Evolutionary conservation across 352 stramenopile species (phyloP).

Genomic region (Globisporangium cylindrosporum): DNA sequence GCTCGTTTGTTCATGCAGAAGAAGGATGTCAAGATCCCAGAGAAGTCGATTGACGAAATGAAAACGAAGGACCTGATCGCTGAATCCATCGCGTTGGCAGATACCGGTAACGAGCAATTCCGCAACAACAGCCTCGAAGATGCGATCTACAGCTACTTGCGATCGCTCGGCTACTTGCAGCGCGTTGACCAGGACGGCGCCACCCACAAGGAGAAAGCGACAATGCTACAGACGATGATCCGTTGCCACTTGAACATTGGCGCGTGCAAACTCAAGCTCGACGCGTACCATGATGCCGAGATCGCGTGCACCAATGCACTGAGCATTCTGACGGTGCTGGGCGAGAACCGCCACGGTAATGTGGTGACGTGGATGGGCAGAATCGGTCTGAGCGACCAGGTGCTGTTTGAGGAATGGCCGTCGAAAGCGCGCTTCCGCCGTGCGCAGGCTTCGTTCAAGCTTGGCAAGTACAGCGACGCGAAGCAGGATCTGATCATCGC

Average conservation of each 20-base stretch:
- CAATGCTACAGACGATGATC: constrained; percentile 87
- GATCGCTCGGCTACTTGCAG: constrained; percentile 64
- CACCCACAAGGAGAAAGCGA: constrained; percentile 85
- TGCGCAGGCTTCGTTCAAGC: constrained; percentile 70
- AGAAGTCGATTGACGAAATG: constrained; percentile 70
- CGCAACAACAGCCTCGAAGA: constrained; percentile 54
- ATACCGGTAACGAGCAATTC: constrained; percentile 74
- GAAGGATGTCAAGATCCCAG: constrained; percentile 66
- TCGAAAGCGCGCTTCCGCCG: constrained; percentile 84
- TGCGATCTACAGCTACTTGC: constrained; percentile 75
- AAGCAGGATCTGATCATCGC: constrained; percentile 78
- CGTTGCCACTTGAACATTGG: constrained; percentile 85
- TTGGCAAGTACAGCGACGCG: constrained; percentile 69
- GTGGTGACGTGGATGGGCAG: constrained; percentile 85
- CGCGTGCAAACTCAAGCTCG: constrained; percentile 80
- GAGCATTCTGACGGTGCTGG: constrained; percentile 72
- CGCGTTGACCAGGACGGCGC: constrained; percentile 72
- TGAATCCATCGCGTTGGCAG: constrained; percentile 61
- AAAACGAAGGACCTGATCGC: constrained; percentile 73
- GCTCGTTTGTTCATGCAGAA: constrained; percentile 78
- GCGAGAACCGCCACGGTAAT: constrained; percentile 74
- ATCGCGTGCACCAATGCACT: constrained; percentile 82
- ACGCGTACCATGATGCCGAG: constrained; percentile 62
- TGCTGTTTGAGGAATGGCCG: constrained; percentile 85
- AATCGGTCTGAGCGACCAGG: constrained; percentile 68